Base-by-base conservation (phyloP, 257 asterid genomes). In the Solanum stenotomum region DNA sequence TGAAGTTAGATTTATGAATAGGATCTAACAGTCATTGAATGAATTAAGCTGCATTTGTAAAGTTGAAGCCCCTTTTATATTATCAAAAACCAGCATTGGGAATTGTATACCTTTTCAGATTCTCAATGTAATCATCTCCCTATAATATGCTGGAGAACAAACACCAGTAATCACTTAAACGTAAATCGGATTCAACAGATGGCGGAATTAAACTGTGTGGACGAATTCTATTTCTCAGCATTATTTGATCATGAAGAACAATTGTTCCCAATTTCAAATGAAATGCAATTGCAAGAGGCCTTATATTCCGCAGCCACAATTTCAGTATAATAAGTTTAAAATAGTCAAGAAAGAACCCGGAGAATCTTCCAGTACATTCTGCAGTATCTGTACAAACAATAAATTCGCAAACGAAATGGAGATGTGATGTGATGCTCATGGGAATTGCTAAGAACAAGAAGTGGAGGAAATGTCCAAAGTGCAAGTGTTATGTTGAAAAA, bases 251-350 rank as follows among this genome's bases (percentile, higher is more conserved):
- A 61, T 40, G 63, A 70, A 1, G 84, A 87, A 52, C 67, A 83
- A 83, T 14, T 61, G 22, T 49, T 67, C 37, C 89, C 87, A 23
- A 31, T 35, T 10, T 83, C 89, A 52, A 90, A 91, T 83, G 89
- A n/a, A 34, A 31, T 8, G 15, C 92, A 90, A 12, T 4, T 90
- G 11, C 93, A 91, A 49, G 92, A 90, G 59, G 92, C 90, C 14
- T 42, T 90, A n/a, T 22, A 76, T 59, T 74, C 89, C 33, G 87
- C 89, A 13, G 18, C 61, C 5, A 12, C 27, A 14, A 10, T 34
- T 31, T 40, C 78, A 27, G 49, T 6, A 77, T 76, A 76, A 76
- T 38, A 87, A 82, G 85, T 13, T 8, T 34, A 70, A 29, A 40
- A 44, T 1, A 4, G 7, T 34, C 75, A 22, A 10, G 63, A 63